Base-by-base conservation (phyloP, 805 yeast genomes). In the Komagataella phaffii region DNA sequence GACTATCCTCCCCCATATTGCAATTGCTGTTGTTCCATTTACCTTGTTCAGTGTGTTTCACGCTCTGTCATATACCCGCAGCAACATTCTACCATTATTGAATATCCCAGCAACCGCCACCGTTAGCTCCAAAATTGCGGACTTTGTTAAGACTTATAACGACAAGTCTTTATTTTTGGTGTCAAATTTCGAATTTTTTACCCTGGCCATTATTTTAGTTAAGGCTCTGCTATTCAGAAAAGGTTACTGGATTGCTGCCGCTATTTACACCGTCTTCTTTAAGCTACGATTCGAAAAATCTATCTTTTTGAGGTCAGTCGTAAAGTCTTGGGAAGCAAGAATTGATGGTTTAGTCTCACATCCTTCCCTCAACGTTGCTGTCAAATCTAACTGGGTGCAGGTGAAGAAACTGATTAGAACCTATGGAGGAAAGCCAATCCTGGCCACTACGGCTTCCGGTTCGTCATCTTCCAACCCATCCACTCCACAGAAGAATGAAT, bases 1-100 rank as follows among this genome's bases (percentile, higher is more conserved):
- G 60, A 55, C 77, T 5, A 62, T 81, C 53, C 76, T 88, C 57
- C 80, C 83, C 48, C 78, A 75, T 54, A 76, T 78, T 55, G 65
- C 78, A 40, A 62, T 86, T 52, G 76, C 95, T 2, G 68, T 84
- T 55, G 64, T 82, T 21, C 95, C 97, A 52, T 88, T 85, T 62
- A 71, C 79, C 48, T 70, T 86, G 52, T 90, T 85, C 65, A 83
- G 96, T 6, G 62, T 81, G 17, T 89, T 91, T 79, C 97, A 90
- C 64, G 81, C 80, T 8, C 70, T 89, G 60, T 81, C 84, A 17
- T 91, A 87, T 69, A 56, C 76, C 51, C 79, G 84, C 58, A 73
- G 80, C 46, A 76, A 74, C 56, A 57, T 91, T 52, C 70, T 90
- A 50, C 96, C 97, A 45, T 70, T 78, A 5, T 66, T 80, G 21